phyloP scores from a whole-genome alignment of 148 eudicot species.

The Nepenthes gracilis region DNA sequence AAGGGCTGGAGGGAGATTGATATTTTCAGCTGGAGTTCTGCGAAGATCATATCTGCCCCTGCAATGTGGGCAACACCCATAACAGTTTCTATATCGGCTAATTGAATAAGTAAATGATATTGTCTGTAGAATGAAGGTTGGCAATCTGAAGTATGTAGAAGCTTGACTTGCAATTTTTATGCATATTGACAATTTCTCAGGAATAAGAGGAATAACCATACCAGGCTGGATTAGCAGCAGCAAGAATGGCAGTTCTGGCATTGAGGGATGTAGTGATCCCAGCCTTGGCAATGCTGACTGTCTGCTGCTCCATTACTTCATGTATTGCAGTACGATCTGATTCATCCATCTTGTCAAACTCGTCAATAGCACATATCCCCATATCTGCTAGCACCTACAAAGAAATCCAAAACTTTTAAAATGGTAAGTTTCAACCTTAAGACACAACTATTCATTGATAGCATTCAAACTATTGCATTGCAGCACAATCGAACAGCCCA shows the following conservation, averaged over 20 bases:
- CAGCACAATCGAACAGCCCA: background rate
- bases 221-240: conserved; percentile 99
- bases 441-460: no score
- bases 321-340: conserved; percentile 97
- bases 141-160: background rate
- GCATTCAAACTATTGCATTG: background rate
- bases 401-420: conserved; percentile 4
- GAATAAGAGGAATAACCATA: conserved; percentile 12
- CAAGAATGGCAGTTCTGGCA: conserved; percentile 98
- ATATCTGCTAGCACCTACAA: conserved; percentile 93
- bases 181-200: background rate
- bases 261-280: conserved; percentile 96
- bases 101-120: background rate
- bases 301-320: conserved; percentile 99
- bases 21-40: conserved; percentile 98
- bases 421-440: background rate
- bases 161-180: background rate
- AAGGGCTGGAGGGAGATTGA: conserved; percentile 98
- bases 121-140: background rate
- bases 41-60: conserved; percentile 99
- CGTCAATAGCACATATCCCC: conserved; percentile 99
- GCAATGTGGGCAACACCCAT: conserved; percentile 8
- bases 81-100: background rate
- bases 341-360: conserved; percentile 99
- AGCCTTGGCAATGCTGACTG: conserved; percentile 99